Evolutionary conservation across 768 basidiomycete genomes (phyloP).

Genomic region (Collybiopsis luxurians): DNA sequence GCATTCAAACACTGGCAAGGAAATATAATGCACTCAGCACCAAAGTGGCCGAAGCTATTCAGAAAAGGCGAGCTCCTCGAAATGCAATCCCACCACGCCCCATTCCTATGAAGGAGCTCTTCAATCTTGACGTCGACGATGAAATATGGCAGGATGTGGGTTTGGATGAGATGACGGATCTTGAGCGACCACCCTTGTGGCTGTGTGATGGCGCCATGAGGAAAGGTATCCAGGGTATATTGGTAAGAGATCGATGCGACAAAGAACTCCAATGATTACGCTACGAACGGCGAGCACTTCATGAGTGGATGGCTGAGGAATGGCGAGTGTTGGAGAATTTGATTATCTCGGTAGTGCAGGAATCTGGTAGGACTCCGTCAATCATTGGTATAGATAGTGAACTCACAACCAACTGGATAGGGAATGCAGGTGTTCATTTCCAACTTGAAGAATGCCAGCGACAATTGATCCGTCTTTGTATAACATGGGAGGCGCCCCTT

Average conservation of each 20-base stretch:
- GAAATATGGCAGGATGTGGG: conserved; percentile 23
- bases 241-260: not conserved
- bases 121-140: conserved; percentile 33
- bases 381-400: too few relatives aligned
- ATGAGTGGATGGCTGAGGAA: not conserved
- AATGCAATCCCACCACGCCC: conserved; percentile 18
- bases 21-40: conserved; percentile 27
- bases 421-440: too few relatives aligned
- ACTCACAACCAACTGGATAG: too few relatives aligned
- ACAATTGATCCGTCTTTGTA: too few relatives aligned
- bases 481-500: too few relatives aligned
- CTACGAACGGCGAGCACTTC: not conserved
- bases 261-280: not conserved
- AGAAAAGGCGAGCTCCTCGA: conserved; percentile 16
- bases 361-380: too few relatives aligned
- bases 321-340: not conserved
- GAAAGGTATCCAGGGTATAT: not conserved
- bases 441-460: too few relatives aligned
- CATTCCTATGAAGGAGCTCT: conserved; percentile 22
- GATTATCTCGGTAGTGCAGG: too few relatives aligned
- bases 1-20: conserved; percentile 18
- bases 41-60: conserved; percentile 19
- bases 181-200: not conserved
- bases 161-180: not conserved
- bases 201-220: not conserved